These are phyloP conservation scores for Diplodia corticola DNA, from an alignment of 2,329 filamentous ascomycete species.

Conservation along the genomic window DNA sequence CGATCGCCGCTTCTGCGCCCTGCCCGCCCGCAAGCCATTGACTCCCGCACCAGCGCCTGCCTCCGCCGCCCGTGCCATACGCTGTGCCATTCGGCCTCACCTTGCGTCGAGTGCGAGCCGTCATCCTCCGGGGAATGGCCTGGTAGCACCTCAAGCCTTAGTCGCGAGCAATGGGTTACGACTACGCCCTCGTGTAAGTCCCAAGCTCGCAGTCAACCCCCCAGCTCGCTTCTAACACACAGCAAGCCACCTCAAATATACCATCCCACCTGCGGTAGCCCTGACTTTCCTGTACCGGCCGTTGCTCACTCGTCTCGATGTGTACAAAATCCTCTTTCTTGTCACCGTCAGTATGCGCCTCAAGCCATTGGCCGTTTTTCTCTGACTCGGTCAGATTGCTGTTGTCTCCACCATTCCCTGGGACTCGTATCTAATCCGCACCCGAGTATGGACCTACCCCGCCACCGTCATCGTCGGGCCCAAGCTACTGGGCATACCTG, in stretches of 20 bases:
- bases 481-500: slow-evolving; percentile 64
- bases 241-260: slow-evolving; percentile 64
- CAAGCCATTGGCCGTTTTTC: not conserved
- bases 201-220: not conserved
- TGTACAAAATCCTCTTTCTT: slow-evolving; percentile 63
- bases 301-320: slow-evolving; percentile 61
- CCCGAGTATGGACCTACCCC: slow-evolving; percentile 71
- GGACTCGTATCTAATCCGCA: slow-evolving; percentile 73
- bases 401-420: slow-evolving; percentile 70
- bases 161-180: slow-evolving; percentile 54
- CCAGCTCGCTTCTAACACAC: not conserved
- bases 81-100: not conserved
- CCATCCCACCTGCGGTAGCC: slow-evolving; percentile 61
- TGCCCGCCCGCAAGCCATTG: not conserved
- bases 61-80: not conserved
- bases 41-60: not conserved
- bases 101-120: not conserved
- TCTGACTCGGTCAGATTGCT: slow-evolving; percentile 53
- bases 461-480: slow-evolving; percentile 63
- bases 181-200: slow-evolving; percentile 64
- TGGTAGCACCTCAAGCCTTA: slow-evolving; percentile 13
- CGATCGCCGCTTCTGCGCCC: slow-evolving; percentile 2
- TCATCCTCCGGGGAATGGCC: slow-evolving; percentile 23
- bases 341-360: slow-evolving; percentile 45
- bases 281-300: slow-evolving; percentile 62